phyloP scores from a whole-genome alignment of 2,329 filamentous ascomycete species.

The Seiridium cupressi region DNA sequence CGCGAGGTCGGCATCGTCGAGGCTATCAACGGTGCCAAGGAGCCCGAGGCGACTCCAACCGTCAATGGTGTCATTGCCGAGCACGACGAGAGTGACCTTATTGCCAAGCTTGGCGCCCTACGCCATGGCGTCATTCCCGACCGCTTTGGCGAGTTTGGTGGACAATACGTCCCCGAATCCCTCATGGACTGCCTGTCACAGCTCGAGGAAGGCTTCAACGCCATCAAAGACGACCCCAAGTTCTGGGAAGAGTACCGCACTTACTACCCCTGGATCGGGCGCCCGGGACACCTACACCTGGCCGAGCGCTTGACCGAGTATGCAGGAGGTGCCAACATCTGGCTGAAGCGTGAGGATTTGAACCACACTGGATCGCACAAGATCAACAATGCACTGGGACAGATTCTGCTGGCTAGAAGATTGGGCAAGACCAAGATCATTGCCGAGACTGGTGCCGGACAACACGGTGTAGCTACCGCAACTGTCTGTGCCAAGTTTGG shows the following conservation, averaged over 20 bases:
- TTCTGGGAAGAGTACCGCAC: constrained; percentile 98
- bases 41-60: constrained; percentile 58
- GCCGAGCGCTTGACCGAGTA: constrained; percentile 85
- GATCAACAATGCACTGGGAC: constrained; percentile 97
- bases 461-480: constrained; percentile 96
- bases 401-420: constrained; percentile 80
- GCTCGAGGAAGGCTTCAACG: constrained; percentile 86
- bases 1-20: constrained; percentile 71
- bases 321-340: constrained; percentile 92
- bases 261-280: constrained; percentile 96
- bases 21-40: constrained; percentile 59
- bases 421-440: constrained; percentile 97
- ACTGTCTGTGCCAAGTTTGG: constrained; percentile 98
- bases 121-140: constrained; percentile 73
- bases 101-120: constrained; percentile 81
- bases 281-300: constrained; percentile 86
- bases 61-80: constrained; percentile 66
- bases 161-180: constrained; percentile 95
- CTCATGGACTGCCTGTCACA: constrained; percentile 95
- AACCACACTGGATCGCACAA: constrained; percentile 99
- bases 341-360: constrained; percentile 94
- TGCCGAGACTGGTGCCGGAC: constrained; percentile 93
- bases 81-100: constrained; percentile 52
- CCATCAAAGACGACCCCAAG: constrained; percentile 78
- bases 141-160: constrained; percentile 92